Evolutionary conservation across 75 land plant genomes (phyloP).

Genomic region (Ceratopteris richardii): DNA sequence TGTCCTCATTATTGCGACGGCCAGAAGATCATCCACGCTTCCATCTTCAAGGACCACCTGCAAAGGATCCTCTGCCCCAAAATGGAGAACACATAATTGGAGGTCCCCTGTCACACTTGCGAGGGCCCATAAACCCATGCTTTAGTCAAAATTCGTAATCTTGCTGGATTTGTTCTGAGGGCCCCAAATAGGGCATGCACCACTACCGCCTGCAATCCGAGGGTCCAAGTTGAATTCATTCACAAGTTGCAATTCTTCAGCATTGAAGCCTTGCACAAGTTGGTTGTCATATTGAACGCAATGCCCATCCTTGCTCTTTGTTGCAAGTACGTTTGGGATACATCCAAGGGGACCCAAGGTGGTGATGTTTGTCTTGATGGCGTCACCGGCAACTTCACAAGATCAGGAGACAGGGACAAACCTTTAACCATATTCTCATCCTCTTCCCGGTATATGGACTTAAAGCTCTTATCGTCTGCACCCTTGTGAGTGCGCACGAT

Average conservation of each 20-base stretch:
- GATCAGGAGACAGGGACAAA: conserved; percentile 52
- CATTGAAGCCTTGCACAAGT: neutral
- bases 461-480: conserved; percentile 46
- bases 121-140: no score
- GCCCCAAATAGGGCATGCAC: no score
- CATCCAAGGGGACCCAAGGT: conserved; percentile 51
- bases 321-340: neutral
- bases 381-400: conserved; percentile 67
- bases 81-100: no score
- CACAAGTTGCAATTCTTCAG: neutral
- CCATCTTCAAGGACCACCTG: no score
- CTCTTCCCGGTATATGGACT: conserved; percentile 47
- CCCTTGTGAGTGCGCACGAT: conserved; percentile 71
- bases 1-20: no score
- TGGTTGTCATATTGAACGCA: neutral
- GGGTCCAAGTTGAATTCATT: neutral
- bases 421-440: conserved; percentile 41
- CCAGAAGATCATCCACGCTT: no score
- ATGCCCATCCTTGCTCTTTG: neutral
- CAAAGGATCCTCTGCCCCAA: no score
- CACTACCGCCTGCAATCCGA: no score
- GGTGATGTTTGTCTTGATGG: conserved; percentile 62
- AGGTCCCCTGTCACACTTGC: no score
- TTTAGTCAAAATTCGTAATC: no score
- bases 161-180: no score